Evolutionary conservation across 208 protist species (phyloP).

Genomic region (Acanthamoeba sp.): DNA sequence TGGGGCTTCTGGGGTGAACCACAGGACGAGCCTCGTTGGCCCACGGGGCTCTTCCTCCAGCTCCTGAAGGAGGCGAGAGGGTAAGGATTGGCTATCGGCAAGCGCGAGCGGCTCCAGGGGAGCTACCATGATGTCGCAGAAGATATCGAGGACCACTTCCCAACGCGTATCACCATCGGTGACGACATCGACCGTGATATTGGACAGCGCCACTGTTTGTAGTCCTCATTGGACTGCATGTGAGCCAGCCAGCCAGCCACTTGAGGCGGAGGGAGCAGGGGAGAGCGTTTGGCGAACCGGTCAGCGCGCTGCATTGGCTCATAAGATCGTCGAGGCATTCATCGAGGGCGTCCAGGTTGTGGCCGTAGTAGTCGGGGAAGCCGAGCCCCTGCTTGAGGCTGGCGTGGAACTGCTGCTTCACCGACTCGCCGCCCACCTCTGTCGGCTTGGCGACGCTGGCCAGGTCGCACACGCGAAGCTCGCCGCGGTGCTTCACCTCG

Average conservation of each 20-base stretch:
- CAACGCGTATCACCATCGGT: background rate
- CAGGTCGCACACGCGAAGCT: background rate
- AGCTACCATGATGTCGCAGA: background rate
- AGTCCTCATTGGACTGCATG: background rate
- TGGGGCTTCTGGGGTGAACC: background rate
- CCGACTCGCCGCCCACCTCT: too few species aligned
- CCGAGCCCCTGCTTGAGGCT: background rate
- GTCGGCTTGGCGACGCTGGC: background rate
- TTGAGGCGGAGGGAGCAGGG: too few species aligned
- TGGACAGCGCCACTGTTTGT: background rate
- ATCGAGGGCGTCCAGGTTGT: background rate
- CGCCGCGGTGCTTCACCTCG: background rate
- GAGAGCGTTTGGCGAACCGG: too few species aligned
- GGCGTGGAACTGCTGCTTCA: background rate
- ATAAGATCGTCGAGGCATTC: background rate
- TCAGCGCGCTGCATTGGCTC: too few species aligned
- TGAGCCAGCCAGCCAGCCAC: too few species aligned
- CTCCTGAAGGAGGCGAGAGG: too few species aligned
- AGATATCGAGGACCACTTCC: background rate
- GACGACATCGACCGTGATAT: background rate
- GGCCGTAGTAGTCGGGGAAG: background rate
- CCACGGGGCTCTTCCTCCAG: too few species aligned
- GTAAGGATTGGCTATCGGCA: too few species aligned
- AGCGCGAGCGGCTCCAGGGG: too few species aligned
- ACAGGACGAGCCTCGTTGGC: background rate